These are phyloP conservation scores for Polyporus tsugae DNA, from an alignment of 1,284 basidiomycete genomes.

Conservation along the genomic window DNA sequence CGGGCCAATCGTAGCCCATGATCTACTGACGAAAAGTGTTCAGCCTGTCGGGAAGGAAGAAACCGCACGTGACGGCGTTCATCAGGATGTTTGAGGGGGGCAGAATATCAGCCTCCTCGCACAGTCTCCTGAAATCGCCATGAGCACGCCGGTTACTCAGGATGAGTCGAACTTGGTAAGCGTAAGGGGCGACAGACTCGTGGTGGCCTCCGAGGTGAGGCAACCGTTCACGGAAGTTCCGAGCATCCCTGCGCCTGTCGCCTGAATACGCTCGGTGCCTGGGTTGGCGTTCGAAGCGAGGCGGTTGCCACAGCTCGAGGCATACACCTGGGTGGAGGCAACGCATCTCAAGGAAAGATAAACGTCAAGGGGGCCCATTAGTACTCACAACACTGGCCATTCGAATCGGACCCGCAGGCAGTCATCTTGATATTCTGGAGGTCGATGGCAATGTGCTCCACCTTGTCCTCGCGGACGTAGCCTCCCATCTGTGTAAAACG, in stretches of 20 bases:
- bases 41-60: slow-evolving; percentile 58
- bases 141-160: slow-evolving; percentile 53
- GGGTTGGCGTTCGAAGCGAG: slow-evolving; percentile 62
- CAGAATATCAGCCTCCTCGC: slow-evolving; percentile 56
- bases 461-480: slow-evolving; percentile 55
- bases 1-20: slow-evolving; percentile 56
- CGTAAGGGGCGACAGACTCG: slow-evolving; percentile 62
- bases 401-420: slow-evolving; percentile 58
- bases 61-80: slow-evolving; percentile 54
- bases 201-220: slow-evolving; percentile 64
- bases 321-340: slow-evolving; percentile 55
- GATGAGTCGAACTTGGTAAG: slow-evolving; percentile 68
- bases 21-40: slow-evolving; percentile 53
- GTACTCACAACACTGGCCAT: slow-evolving; percentile 44
- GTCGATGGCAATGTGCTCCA: slow-evolving; percentile 58
- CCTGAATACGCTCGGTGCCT: slow-evolving; percentile 59
- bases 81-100: slow-evolving; percentile 47
- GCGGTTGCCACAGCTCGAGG: slow-evolving; percentile 66
- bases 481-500: slow-evolving; percentile 57
- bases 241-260: slow-evolving; percentile 44
- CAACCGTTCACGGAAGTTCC: slow-evolving; percentile 61
- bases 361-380: background rate
- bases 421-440: slow-evolving; percentile 67
- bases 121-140: slow-evolving; percentile 56
- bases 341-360: background rate